phyloP scores from a whole-genome alignment of 2,329 filamentous ascomycete genomes.

The Nigrospora oryzae region DNA sequence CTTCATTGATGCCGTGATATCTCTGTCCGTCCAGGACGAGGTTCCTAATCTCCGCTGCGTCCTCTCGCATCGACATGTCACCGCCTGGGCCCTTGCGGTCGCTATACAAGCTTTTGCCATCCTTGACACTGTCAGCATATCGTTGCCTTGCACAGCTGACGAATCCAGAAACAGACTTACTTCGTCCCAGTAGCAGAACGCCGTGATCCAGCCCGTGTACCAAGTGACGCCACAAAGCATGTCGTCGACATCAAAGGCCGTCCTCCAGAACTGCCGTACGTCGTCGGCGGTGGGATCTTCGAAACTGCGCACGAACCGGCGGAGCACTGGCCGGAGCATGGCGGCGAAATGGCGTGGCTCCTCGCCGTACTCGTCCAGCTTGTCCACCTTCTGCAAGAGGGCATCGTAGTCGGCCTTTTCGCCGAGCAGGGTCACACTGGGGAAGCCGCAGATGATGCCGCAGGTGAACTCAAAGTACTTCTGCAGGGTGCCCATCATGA shows the following conservation, averaged over 20 bases:
- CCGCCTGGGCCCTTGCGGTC: too few species aligned
- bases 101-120: too few species aligned
- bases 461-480: conserved; percentile 34
- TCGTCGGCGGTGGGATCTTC: conserved; percentile 10
- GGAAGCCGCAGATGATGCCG: conserved; percentile 33
- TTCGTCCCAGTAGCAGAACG: conserved; percentile 23
- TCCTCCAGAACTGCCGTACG: conserved; percentile 17
- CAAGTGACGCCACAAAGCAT: conserved; percentile 14
- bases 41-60: too few species aligned
- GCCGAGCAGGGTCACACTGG: conserved; percentile 42
- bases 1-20: too few species aligned
- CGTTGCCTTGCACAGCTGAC: too few species aligned
- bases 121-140: too few species aligned
- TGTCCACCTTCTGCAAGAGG: conserved; percentile 23
- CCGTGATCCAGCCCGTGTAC: conserved; percentile 23
- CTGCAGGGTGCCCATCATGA: conserved; percentile 44
- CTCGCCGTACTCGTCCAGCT: conserved; percentile 24
- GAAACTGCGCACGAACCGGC: conserved; percentile 17
- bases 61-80: too few species aligned
- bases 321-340: conserved; percentile 14
- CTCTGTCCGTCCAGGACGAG: too few species aligned
- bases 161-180: conserved; percentile 10
- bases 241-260: not conserved
- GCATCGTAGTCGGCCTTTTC: conserved; percentile 33
- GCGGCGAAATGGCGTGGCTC: conserved; percentile 4